These are phyloP conservation scores for Karstenula rhodostoma DNA, from an alignment of 2,329 filamentous ascomycete genomes.

Conservation along the genomic window DNA sequence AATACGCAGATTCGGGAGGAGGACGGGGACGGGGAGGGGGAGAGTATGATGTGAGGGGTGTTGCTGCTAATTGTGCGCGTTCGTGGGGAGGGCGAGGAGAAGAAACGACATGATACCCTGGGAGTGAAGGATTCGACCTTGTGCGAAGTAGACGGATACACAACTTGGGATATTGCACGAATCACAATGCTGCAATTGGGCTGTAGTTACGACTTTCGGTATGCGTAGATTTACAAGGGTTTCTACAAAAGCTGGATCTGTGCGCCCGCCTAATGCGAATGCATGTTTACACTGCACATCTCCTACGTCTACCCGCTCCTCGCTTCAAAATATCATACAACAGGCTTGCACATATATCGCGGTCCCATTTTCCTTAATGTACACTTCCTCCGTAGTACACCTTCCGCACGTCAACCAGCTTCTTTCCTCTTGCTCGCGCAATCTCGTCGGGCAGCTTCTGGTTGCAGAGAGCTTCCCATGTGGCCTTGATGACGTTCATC, in stretches of 20 bases:
- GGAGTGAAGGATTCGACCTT: conserved; percentile 3
- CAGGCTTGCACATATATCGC: background rate
- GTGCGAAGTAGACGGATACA: background rate
- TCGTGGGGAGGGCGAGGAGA: conserved; percentile 13
- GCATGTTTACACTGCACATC: conserved; percentile 24
- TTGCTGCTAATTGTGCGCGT: background rate
- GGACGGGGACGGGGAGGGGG: conserved; percentile 28
- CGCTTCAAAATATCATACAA: conserved; percentile 23
- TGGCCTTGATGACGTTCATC: conserved; percentile 97
- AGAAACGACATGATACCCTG: conserved; percentile 29
- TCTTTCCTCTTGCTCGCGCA: conserved; percentile 87
- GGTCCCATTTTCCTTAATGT: conserved; percentile 28
- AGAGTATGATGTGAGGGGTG: conserved; percentile 16
- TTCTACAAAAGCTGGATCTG: conserved; percentile 23
- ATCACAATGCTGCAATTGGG: too few species aligned
- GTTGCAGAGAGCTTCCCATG: conserved; percentile 80
- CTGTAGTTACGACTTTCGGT: background rate
- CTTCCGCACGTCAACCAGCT: conserved; percentile 94
- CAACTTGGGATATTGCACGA: too few species aligned
- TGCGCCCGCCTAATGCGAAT: conserved; percentile 21
- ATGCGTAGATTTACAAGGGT: conserved; percentile 23
- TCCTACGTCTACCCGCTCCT: background rate
- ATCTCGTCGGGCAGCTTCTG: conserved; percentile 91
- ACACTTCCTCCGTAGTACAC: conserved; percentile 87
- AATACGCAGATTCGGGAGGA: conserved; percentile 76